Evolutionary conservation across 331 rosid genomes (phyloP), one percentile per base, ranked within the genome.

Genomic region (Stylosanthes scabra): DNA sequence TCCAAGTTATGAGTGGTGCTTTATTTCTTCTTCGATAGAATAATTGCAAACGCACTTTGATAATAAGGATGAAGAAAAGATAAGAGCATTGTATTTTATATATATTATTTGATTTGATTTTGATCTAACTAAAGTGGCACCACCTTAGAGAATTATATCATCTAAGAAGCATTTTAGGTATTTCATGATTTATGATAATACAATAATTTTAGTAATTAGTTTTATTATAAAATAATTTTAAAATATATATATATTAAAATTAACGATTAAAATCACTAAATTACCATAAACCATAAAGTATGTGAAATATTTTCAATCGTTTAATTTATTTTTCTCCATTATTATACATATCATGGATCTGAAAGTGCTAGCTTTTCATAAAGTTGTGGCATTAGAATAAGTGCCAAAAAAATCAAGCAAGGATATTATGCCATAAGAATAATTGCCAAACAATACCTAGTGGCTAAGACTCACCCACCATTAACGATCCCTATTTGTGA

Each of bases 381-480:
- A 70, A 44, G 74, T 10, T 2, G 5, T 5, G 56, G 59, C 27
- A n/a, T 29, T 41, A 28, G 55, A 51, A 71, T 65, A 13, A 59
- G 47, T 47, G 63, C 44, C n/a, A 15, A 3, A 41, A 63, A 71
- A 12, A 61, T 72, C 68, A 39, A 66, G 44, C 2, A 49, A 42
- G 20, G 71, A 25, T 39, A 73, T 3, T 72, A 70, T 70, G 16
- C 41, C 71, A 57, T 3, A 37, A 2, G 67, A 75, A 34, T 64
- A 46, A 70, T 71, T 76, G 71, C 15, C 11, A 0, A 65, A 50
- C 78, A 71, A 71, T 0, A 0, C 41, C 9, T 76, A 71, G 81
- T 81, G 85, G 61, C 65, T 57, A 76, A 76, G 8, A 50, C 64
- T 76, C 81, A 76, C 52, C 10, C 13, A 58, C 52, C 78, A 77